Evolutionary conservation across 1,139 yeast species (phyloP), one percentile per base, ranked within the genome.

Genomic region (Debaryomyces singareniensis): DNA sequence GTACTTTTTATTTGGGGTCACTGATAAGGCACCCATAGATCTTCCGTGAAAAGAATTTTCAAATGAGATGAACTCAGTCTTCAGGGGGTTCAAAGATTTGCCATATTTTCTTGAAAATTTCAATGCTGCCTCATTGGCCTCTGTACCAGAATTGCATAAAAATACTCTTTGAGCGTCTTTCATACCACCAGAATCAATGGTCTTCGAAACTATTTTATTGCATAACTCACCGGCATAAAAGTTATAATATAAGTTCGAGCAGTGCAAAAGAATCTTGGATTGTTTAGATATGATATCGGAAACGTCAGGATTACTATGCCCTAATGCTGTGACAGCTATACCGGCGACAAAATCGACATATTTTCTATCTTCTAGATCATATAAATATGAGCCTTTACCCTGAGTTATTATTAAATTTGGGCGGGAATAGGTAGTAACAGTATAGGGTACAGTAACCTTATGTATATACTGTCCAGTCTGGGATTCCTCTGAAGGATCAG

Each of bases 91-190:
- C 25, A 68, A 55, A 4, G 62, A 43, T 42, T 77, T 78, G 34
- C 95, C 96, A 47, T 75, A 71, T 53, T 86, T 89, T 51, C 96
- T 75, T 12, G 96, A 96, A 62, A 91, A 91, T 54, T 91, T 91
- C 45, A 91, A 61, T 1, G 98, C 98, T 2, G 97, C 98, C 55
- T 91, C 98, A 49, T 89, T 91, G 33, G 98, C 97, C 57, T 91
- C 98, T 5, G 97, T 80, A 29, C 98, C 98, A 0, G 95, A 82
- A 51, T 89, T 91, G 50, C 93, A 80, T 36, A 91, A 61, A 47
- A 91, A 91, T n/a, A 87, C 95, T 36, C 80, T 67, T 20, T 83
- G 65, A 2, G 96, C 95, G 44, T 78, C 70, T 30, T 65, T 55
- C 86, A 86, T 85, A 12, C 93, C 96, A 10, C 89, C 93, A 26